These are phyloP conservation scores for Globisporangium recalcitrans DNA, from an alignment of 352 stramenopile genomes.

Conservation along the genomic window DNA sequence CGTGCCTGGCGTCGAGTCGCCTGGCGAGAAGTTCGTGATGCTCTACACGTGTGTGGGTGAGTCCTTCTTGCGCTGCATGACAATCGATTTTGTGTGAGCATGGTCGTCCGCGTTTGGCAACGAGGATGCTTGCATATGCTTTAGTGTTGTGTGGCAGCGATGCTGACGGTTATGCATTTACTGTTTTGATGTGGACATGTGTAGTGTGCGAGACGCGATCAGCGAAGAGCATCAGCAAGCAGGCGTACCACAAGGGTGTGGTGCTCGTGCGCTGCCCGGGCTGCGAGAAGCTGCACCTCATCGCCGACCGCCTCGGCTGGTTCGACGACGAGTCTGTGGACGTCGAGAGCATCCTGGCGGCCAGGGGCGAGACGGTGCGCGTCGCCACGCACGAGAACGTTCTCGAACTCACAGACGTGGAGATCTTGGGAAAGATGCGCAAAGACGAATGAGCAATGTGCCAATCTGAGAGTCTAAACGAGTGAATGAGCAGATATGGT, in stretches of 20 bases:
- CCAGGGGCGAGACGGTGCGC: slow-evolving; percentile 68
- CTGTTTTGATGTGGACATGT: too few relatives aligned
- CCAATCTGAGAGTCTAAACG: too few relatives aligned
- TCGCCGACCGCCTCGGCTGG: slow-evolving; percentile 93
- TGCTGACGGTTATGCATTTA: slow-evolving; percentile 7
- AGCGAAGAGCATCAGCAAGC: slow-evolving; percentile 96
- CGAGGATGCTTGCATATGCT: not conserved
- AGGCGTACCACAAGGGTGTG: slow-evolving; percentile 96
- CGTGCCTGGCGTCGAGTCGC: slow-evolving; percentile 65
- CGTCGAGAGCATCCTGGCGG: slow-evolving; percentile 79
- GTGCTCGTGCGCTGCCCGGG: slow-evolving; percentile 96
- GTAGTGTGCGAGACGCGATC: slow-evolving; percentile 95
- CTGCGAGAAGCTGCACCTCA: slow-evolving; percentile 98
- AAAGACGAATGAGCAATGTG: slow-evolving; percentile 20
- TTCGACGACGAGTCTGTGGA: slow-evolving; percentile 90
- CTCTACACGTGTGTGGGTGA: slow-evolving; percentile 94
- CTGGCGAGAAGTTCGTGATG: slow-evolving; percentile 95
- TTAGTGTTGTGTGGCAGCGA: not conserved
- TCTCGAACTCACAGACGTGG: slow-evolving; percentile 74
- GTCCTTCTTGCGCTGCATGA: not conserved
- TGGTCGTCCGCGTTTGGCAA: not conserved
- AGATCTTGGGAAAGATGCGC: slow-evolving; percentile 47
- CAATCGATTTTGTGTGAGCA: not conserved
- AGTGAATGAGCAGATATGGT: slow-evolving; percentile 8
- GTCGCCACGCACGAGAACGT: slow-evolving; percentile 76